phyloP scores from a whole-genome alignment of 140 eudicot genomes.

The Senecio squalidus region DNA sequence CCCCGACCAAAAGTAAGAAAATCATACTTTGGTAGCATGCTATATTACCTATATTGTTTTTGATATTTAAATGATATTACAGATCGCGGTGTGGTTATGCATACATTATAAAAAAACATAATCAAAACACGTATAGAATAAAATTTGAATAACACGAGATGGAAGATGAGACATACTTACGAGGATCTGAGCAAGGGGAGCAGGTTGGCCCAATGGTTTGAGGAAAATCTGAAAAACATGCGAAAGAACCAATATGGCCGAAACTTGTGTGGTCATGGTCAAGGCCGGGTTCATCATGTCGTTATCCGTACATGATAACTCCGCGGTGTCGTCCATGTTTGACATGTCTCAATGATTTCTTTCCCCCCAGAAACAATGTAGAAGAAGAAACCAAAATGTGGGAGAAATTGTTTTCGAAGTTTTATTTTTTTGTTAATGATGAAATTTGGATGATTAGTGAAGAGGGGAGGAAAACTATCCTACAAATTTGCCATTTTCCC shows the following conservation, averaged over 20 bases:
- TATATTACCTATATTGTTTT: no score
- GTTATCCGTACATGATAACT: slow-evolving; percentile 37
- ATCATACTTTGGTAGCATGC: no score
- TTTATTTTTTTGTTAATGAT: not conserved
- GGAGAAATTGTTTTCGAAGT: slow-evolving; percentile 9
- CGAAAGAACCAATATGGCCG: slow-evolving; percentile 75
- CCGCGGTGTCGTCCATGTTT: slow-evolving; percentile 31
- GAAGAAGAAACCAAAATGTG: slow-evolving; percentile 5
- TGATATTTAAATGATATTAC: no score
- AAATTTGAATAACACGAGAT: not conserved
- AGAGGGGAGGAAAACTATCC: slow-evolving; percentile 12
- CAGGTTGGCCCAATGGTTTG: slow-evolving; percentile 73
- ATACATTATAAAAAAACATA: no score
- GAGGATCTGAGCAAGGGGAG: slow-evolving; percentile 87
- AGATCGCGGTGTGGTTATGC: no score
- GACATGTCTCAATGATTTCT: not conserved
- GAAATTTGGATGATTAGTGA: slow-evolving; percentile 12
- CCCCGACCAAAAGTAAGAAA: no score
- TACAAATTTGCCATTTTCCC: slow-evolving; percentile 16
- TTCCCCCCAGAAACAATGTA: not conserved
- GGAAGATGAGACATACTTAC: slow-evolving; percentile 66
- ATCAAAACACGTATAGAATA: not conserved
- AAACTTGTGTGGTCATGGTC: slow-evolving; percentile 72
- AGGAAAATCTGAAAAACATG: slow-evolving; percentile 73
- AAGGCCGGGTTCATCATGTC: slow-evolving; percentile 75